Evolutionary conservation across 768 basidiomycete genomes (phyloP).

Genomic region (Mycena kentingensis): DNA sequence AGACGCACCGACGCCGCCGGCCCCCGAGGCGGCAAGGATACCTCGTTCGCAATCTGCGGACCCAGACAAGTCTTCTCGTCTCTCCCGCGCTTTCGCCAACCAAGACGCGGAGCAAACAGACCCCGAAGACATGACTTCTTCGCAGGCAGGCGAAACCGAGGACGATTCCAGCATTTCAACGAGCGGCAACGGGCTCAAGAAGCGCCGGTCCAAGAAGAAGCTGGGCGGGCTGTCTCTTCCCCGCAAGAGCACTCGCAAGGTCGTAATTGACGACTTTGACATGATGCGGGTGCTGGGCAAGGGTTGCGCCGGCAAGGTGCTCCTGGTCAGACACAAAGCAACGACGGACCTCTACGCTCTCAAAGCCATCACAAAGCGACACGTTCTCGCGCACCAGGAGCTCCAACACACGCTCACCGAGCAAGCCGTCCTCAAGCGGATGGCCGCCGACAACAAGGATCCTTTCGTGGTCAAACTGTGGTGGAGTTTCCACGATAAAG

Average conservation of each 20-base stretch:
- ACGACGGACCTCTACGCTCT: slow-evolving; percentile 80
- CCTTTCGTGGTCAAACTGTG: slow-evolving; percentile 95
- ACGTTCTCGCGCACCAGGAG: slow-evolving; percentile 96
- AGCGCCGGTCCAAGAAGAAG: slow-evolving; percentile 41
- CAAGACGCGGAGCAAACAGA: slow-evolving; percentile 22
- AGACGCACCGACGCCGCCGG: slow-evolving; percentile 39
- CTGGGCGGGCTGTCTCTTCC: slow-evolving; percentile 37
- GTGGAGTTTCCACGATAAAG: slow-evolving; percentile 98
- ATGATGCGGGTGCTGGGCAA: slow-evolving; percentile 96
- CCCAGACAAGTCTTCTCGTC: slow-evolving; percentile 60
- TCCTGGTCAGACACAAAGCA: slow-evolving; percentile 82
- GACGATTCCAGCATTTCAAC: slow-evolving; percentile 77
- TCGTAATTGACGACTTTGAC: slow-evolving; percentile 89
- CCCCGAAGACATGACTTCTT: slow-evolving; percentile 53
- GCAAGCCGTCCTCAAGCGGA: slow-evolving; percentile 90
- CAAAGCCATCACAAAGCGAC: slow-evolving; percentile 97
- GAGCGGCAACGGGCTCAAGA: slow-evolving; percentile 53
- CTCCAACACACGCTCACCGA: slow-evolving; percentile 95
- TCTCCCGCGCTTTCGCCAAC: slow-evolving; percentile 58
- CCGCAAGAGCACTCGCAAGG: slow-evolving; percentile 66
- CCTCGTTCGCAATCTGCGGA: slow-evolving; percentile 84
- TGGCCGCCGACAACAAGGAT: slow-evolving; percentile 86
- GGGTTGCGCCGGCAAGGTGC: slow-evolving; percentile 95
- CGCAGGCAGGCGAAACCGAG: slow-evolving; percentile 47
- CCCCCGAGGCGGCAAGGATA: slow-evolving; percentile 47